Evolutionary conservation across 2,329 filamentous ascomycete species (phyloP).

Genomic region (Sphaerostilbella broomeana): DNA sequence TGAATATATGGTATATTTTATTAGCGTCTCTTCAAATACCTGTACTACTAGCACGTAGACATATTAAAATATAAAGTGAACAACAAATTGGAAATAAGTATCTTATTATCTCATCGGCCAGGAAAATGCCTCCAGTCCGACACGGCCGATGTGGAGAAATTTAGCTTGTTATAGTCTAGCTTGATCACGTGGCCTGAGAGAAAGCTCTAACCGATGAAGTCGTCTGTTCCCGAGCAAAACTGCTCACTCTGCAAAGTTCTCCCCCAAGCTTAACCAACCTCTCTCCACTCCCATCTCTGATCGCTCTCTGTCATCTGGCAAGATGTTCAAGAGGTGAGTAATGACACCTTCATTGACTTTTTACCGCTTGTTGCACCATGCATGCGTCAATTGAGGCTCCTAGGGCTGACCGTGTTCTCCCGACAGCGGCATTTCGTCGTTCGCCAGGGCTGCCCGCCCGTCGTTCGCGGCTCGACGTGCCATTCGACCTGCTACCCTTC

Average conservation of each 20-base stretch:
- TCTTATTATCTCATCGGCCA: too few species aligned
- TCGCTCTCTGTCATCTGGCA: conserved; percentile 63
- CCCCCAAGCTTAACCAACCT: conserved; percentile 44
- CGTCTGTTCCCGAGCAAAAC: conserved; percentile 39
- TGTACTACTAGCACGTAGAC: too few species aligned
- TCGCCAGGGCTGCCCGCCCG: conserved; percentile 56
- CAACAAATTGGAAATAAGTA: too few species aligned
- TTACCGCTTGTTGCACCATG: conserved; percentile 18
- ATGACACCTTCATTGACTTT: conserved; percentile 24
- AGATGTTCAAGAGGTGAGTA: conserved; percentile 79
- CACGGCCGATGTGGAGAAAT: too few species aligned
- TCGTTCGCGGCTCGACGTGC: conserved; percentile 54
- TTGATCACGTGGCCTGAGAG: conserved; percentile 35
- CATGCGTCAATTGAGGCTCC: conserved; percentile 42
- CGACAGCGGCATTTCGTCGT: conserved; percentile 59
- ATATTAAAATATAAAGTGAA: too few species aligned
- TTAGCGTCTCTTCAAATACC: too few species aligned
- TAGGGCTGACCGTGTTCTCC: conserved; percentile 36
- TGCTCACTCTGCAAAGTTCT: conserved; percentile 45
- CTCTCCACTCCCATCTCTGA: conserved; percentile 53
- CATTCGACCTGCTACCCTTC: conserved; percentile 49
- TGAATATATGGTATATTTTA: too few species aligned
- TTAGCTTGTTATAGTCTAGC: too few species aligned
- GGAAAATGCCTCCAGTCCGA: too few species aligned
- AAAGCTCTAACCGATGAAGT: conserved; percentile 41